phyloP scores from a whole-genome alignment of 2,329 filamentous ascomycete species.

The Cladosporium oxysporum region DNA sequence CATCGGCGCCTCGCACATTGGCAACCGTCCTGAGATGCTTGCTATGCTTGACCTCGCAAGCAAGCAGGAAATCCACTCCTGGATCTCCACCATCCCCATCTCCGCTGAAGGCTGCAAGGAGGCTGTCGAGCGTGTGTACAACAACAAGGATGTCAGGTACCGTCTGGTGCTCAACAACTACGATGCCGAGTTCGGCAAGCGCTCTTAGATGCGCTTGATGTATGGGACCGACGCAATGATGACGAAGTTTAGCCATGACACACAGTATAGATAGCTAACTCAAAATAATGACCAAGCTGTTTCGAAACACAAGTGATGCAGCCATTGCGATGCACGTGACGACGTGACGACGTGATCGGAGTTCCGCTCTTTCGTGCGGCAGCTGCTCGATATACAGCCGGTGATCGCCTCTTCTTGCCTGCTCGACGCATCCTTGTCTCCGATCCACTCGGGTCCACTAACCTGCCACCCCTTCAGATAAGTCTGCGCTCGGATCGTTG shows the following conservation, averaged over 20 bases:
- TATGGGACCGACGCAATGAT: constrained; percentile 9
- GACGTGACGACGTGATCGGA: background rate
- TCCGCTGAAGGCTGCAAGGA: constrained; percentile 68
- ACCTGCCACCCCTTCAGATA: background rate
- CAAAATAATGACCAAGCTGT: constrained; percentile 1
- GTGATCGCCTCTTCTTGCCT: constrained; percentile 7
- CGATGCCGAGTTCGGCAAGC: constrained; percentile 65
- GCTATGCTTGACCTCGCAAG: constrained; percentile 54
- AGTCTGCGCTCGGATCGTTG: background rate
- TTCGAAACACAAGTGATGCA: background rate
- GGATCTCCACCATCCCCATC: constrained; percentile 70
- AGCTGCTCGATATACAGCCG: background rate
- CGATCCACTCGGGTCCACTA: background rate
- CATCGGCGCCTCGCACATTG: constrained; percentile 54
- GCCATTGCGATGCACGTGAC: background rate
- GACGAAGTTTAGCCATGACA: constrained; percentile 16
- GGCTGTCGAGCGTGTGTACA: constrained; percentile 65
- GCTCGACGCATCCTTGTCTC: background rate
- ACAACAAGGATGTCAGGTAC: constrained; percentile 71
- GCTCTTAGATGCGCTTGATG: constrained; percentile 30
- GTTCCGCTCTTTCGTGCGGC: background rate
- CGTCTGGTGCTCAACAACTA: constrained; percentile 70
- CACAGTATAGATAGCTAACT: constrained; percentile 10
- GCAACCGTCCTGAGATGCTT: constrained; percentile 50
- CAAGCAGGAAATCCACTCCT: constrained; percentile 55